Conservation (phyloP, 202 grass and related monocot genomes). For the Eragrostis tef region DNA sequence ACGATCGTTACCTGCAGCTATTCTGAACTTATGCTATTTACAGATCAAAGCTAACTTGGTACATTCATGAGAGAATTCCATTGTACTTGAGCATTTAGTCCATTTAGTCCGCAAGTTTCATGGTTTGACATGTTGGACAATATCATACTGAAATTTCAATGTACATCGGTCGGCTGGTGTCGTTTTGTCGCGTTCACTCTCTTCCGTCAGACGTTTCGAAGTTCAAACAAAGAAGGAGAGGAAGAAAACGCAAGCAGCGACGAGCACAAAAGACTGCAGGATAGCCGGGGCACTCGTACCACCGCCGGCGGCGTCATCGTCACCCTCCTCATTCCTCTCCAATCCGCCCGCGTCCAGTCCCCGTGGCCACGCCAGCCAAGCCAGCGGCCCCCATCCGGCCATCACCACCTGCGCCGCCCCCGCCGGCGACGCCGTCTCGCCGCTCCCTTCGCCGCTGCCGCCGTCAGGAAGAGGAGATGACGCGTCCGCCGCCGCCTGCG, state of each 20-base stretch:
- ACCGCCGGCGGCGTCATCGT: constrained; percentile 38
- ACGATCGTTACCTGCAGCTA: no score
- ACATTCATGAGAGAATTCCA: no score
- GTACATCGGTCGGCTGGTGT: background rate
- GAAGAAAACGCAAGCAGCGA: constrained; percentile 58
- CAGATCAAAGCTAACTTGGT: no score
- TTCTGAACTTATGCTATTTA: no score
- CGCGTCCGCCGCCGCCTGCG: background rate
- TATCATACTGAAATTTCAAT: background rate
- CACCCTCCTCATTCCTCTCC: constrained; percentile 22
- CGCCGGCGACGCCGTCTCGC: background rate
- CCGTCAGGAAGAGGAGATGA: background rate
- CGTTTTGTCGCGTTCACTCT: background rate
- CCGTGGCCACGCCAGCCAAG: constrained; percentile 27
- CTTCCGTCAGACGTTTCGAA: background rate
- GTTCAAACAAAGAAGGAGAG: constrained; percentile 56
- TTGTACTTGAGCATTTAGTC: no score
- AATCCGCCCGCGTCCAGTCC: background rate
- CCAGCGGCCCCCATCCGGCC: constrained; percentile 59
- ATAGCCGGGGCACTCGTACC: constrained; percentile 46
- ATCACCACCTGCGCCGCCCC: constrained; percentile 14
- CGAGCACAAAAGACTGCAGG: constrained; percentile 57
- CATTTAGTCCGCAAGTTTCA: background rate
- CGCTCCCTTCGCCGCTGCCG: background rate
- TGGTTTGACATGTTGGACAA: background rate